Base-by-base conservation (phyloP, 305 asterid genomes). In the Fraxinus baroniana region DNA sequence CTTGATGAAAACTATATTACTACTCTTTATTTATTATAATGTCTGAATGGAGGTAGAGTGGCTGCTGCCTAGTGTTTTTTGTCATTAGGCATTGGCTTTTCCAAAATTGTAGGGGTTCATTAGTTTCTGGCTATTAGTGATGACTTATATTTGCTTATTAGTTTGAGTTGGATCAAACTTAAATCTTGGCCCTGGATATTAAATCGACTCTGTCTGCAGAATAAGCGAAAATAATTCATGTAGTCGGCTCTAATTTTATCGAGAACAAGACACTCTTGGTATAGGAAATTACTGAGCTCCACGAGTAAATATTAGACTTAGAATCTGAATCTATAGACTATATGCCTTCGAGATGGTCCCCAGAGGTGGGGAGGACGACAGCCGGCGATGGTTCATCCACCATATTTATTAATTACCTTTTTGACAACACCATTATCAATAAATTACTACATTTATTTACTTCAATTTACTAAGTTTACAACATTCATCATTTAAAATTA, bases 81-180 rank as follows among this genome's bases (percentile, higher is more conserved):
- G 83, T 83, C 82, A 10, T 76, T 28, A 46, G 80, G 32, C 80
- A 84, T 55, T 44, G 79, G 76, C 88, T 83, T 46, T 84, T 83
- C 90, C 89, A 84, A 80, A 86, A 83, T 78, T 81, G 82, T 80
- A 87, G 92, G 92, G 89, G 86, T 87, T 86, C 86, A 64, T 55
- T 86, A 84, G 85, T 82, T 52, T 70, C 82, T 80, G 79, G 79
- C 84, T 82, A 64, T 76, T 80, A 52, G 64, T 78, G 80, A 60
- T 74, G 71, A 77, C 83, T 79, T 76, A 77, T 75, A 35, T 28
- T 62, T 76, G 79, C 44, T 78, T 74, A 46, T 44, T 44, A 44
- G 57, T 46, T 46, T 46, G 57, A 13, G 57, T 46, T 46, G 57
- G n/a, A 46, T 81, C 87, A 89, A 84, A 78, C 86, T 77, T 80